Evolutionary conservation across 208 protist species (phyloP), one percentile per base, ranked within the genome.

Genomic region (Porcisia hertigi): DNA sequence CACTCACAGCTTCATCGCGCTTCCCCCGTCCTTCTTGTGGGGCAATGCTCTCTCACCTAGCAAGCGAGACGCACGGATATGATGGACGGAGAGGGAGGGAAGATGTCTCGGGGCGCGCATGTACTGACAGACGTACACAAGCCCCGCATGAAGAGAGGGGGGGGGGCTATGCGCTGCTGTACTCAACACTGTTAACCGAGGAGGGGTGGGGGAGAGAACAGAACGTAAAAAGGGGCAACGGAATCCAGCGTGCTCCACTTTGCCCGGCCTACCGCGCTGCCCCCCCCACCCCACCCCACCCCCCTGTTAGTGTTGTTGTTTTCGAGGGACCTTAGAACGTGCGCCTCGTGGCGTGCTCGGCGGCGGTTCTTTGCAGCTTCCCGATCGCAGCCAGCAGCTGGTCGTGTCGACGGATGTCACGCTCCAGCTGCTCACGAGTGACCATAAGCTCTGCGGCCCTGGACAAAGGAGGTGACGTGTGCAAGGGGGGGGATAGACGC

Each of bases 301-400:
- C 23, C 43, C 53, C n/a, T 45, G 25, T 70, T n/a, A 14, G 14
- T n/a, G 20, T 16, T 52, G 30, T 30, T 30, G 30, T 30, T 30
- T 30, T 30, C 30, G 39, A 23, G 36, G 23, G 34, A 4, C 30
- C n/a, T 71, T 39, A 59, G 47, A 75, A 23, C 11, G 0, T 47
- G 3, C 49, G 43, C 25, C 75, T 58, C 20, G 73, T 62, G 4
- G 82, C 66, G 65, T 84, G 79, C 69, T 89, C 83, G 0, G 87
- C 81, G 2, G 87, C 91, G 12, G 83, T 84, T 57, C 77, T 76
- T 75, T 95, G 91, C 59, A 95, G 66, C 54, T 92, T 93, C 3
- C 75, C 80, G 8, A 95, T 88, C 14, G 91, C 88, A 41, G 81
- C 83, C 49, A 93, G 71, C 47, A 95, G 86, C 73, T 92, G 87